Base-by-base conservation (phyloP, 2,329 filamentous ascomycete species). In the Pestalotiopsis fici region DNA sequence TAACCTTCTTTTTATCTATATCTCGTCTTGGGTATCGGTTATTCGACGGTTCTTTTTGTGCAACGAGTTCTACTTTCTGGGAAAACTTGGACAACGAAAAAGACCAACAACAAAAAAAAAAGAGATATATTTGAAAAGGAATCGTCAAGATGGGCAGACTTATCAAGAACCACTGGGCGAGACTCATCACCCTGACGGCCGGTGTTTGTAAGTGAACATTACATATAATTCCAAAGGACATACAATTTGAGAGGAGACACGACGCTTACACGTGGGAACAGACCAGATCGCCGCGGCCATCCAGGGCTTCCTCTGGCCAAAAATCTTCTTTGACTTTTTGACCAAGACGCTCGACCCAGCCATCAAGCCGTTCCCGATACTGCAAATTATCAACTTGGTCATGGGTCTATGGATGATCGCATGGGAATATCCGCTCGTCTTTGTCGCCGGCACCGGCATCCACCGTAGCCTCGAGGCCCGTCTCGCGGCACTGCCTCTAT, bases 101-200 rank as follows among this genome's bases (percentile, higher is more conserved):
- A 68, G 67, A n/a, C n/a, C n/a, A 69, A 74, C 67, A 67, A 71
- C 67, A 70, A 71, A 65, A 65, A 72, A 60, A 60, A 57, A 15
- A 64, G 71, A 23, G n/a, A 35, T 35, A 35, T 35, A 35, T 68
- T 65, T 68, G 50, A 67, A 61, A 69, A 66, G 37, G 64, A 72
- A 71, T 59, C 67, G 72, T 61, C 80, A 83, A 72, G 70, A 99
- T 99, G 96, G 96, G 96, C 81, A 96, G 92, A 83, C 90, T 99
- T 78, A 98, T 99, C 85, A 99, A 99, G 88, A 98, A 98, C 85
- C 96, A 99, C 85, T 97, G 94, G 94, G 96, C 94, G 74, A 92
- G 96, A 69, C 90, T 99, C 76, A 96, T 99, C 77, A 88, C 97
- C 81, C 85, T 99, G 78, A 93, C 93, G 31, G 94, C 96, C 47